Base-by-base conservation (phyloP, 2,329 filamentous ascomycete genomes). In the Aurifilum marmelostoma region DNA sequence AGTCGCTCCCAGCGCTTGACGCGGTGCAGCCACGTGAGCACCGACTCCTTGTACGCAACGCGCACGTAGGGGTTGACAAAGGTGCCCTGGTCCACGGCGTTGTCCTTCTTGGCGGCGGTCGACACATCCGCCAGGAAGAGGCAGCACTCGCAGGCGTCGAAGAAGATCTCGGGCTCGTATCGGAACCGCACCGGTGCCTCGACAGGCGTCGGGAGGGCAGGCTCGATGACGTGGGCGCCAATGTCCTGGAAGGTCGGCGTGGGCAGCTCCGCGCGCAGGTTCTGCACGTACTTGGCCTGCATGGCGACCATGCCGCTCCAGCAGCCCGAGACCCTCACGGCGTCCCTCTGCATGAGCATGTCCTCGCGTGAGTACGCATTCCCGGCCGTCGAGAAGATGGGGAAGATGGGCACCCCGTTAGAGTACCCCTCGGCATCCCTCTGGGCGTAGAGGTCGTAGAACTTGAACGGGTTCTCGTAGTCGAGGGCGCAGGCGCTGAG, bases 241-340 rank as follows among this genome's bases (percentile, higher is more conserved):
- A 79, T 74, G 32, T 75, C 74, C 63, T 77, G 77, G 70, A 80
- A 81, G 56, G 76, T 72, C 1, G 77, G 76, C 7, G 69, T 67
- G 11, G 80, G 79, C 39, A 81, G 73, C 16, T 73, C 71, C 21
- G 66, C 65, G 56, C 76, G 73, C 58, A 75, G 58, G 72, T 82
- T 79, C 73, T 89, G 86, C 61, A 91, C 86, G 77, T 86, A 88
- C 61, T 80, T 79, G 1, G 87, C 88, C 75, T 90, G 85, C 78
- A 89, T 89, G 2, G 87, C 87, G 2, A 88, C 89, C 87, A 93
- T 93, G 29, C 92, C 92, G 65, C 91, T 90, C 92, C 91, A 94
- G 79, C 92, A 71, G 27, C 67, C 89, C 73, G 85, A 87, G 1
- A 93, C 91, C 11, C 88, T 85, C 1, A 94, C 91, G 0, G 90